Base-by-base conservation (phyloP, 1,139 yeast species). In the Candida labiduridarum region DNA sequence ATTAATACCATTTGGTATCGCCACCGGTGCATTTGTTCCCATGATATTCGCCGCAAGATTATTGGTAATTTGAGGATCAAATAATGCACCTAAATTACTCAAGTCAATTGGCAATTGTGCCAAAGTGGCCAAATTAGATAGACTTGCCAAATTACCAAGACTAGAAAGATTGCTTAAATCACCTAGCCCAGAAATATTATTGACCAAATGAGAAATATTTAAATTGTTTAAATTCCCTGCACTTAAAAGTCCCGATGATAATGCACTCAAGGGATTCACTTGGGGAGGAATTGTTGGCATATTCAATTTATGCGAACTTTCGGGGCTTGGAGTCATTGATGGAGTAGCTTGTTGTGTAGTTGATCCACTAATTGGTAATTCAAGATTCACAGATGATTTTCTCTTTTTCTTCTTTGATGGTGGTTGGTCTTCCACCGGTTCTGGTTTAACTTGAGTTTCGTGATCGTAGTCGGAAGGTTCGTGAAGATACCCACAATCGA, bases 401-500 rank as follows among this genome's bases (percentile, higher is more conserved):
- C 55, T 50, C 46, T 41, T 41, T 19, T 41, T 49, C 46, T 46
- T 46, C 35, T 25, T 40, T 31, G 43, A 48, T 27, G 39, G 46
- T 2, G 44, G 49, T 35, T 19, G 22, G 4, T 19, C 22, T 19
- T 43, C 48, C 11, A 44, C 40, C 14, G 8, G 5, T 4, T 45
- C 41, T 12, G 46, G 33, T 22, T 19, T 8, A 18, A 8, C 6
- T 45, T 36, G 15, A 12, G 7, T n/a, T 34, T 36, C 25, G 4
- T 36, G 29, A 16, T 31, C 29, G 4, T 36, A 22, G 18, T 31
- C 29, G 5, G 36, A 12, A 14, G 45, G 39, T 34, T 55, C 59
- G 15, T 55, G 44, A 6, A 73, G 58, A 59, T 86, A 87, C 0
- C 84, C 80, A 71, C 98, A 92, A 31, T 81, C 87, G 38, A 92